Percentiles rank a stretch among this genome's conserved stretches.
Conservation (phyloP, 2,329 filamentous ascomycete genomes). For the Simplicillium sp. region DNA sequence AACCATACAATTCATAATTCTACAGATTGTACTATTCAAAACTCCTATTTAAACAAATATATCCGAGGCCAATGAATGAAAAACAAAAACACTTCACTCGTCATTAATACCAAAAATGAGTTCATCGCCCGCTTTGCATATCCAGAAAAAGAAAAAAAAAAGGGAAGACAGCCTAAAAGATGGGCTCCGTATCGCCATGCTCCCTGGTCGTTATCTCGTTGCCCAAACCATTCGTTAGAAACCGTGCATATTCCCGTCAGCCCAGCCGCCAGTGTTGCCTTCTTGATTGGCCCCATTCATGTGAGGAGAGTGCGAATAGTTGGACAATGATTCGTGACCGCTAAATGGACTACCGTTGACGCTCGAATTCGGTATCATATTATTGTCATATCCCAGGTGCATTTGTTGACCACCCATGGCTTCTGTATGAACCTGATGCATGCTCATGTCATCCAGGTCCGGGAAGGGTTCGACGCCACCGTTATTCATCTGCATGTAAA, state of each 20-base stretch:
- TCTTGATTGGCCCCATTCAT: slow-evolving; percentile 11
- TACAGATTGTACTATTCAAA: too few species aligned
- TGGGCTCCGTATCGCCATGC: too few species aligned
- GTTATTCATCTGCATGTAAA: background rate
- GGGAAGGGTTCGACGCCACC: slow-evolving; percentile 19
- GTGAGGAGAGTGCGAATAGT: slow-evolving; percentile 24
- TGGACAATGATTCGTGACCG: slow-evolving; percentile 23
- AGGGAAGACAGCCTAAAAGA: background rate
- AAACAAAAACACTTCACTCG: too few species aligned
- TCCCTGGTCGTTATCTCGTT: too few species aligned
- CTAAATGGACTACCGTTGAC: slow-evolving; percentile 25
- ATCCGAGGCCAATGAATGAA: too few species aligned
- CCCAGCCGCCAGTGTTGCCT: slow-evolving; percentile 9
- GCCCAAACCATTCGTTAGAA: background rate
- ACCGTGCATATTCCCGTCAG: slow-evolving; percentile 8
- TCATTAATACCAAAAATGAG: too few species aligned
- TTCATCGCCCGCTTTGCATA: background rate
- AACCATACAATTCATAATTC: too few species aligned
- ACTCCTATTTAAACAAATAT: too few species aligned
- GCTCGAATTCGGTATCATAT: slow-evolving; percentile 20
- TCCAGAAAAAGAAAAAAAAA: slow-evolving; percentile 8
- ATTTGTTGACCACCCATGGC: slow-evolving; percentile 13
- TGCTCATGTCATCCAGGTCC: slow-evolving; percentile 20
- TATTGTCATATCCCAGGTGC: slow-evolving; percentile 18
- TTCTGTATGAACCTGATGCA: slow-evolving; percentile 17